phyloP scores from a whole-genome alignment of 2,329 filamentous ascomycete genomes.

The Aspergillus transmontanensis region DNA sequence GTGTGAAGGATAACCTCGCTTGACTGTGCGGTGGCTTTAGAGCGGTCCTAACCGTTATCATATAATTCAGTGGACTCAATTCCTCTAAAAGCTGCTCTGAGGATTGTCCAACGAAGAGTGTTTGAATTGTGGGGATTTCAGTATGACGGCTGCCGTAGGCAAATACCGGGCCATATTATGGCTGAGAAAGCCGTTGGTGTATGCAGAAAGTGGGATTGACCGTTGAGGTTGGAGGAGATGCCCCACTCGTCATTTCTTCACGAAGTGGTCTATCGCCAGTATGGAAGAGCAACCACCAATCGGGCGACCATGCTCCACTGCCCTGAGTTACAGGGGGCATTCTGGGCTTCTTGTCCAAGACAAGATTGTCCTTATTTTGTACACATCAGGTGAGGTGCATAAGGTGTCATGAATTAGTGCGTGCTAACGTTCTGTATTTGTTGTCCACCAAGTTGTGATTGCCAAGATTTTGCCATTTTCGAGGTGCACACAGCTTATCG shows the following conservation, averaged over 20 bases:
- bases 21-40: background rate
- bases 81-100: background rate
- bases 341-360: background rate
- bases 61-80: background rate
- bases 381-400: background rate
- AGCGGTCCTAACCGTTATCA: background rate
- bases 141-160: background rate
- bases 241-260: background rate
- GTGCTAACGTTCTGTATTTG: background rate
- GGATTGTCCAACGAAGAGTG: background rate
- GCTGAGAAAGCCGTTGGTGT: background rate
- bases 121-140: background rate
- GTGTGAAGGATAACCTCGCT: background rate
- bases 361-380: background rate
- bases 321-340: background rate
- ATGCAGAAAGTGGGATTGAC: conserved; percentile 1
- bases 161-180: background rate
- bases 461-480: background rate
- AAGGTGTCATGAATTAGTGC: background rate
- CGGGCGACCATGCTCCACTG: background rate
- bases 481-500: background rate
- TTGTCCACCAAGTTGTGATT: background rate
- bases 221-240: background rate
- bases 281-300: background rate
- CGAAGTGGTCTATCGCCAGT: background rate